Evolutionary conservation across 352 stramenopile species (phyloP).

Genomic region (Phytophthora vignae): DNA sequence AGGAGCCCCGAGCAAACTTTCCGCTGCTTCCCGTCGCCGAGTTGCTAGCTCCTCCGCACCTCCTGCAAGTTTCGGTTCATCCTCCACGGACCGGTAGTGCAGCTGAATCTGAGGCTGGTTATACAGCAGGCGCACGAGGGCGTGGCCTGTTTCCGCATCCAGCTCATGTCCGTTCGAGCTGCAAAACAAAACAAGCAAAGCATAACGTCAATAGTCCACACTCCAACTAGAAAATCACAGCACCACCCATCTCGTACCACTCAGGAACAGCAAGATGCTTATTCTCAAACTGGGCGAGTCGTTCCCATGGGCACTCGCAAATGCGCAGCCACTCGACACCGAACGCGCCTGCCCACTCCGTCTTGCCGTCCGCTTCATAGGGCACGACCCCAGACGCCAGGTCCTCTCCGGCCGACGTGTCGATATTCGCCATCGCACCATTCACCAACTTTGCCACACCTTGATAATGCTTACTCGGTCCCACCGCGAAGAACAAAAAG

Average conservation of each 20-base stretch:
- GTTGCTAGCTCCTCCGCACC: conserved; percentile 78
- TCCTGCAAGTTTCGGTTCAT: conserved; percentile 76
- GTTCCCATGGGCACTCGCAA: conserved; percentile 89
- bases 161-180: conserved; percentile 80
- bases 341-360: conserved; percentile 70
- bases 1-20: conserved; percentile 61
- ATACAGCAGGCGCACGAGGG: conserved; percentile 78
- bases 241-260: conserved; percentile 47
- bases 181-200: conserved; percentile 10
- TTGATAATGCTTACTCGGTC: conserved; percentile 83
- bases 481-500: conserved; percentile 82
- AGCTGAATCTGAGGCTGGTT: conserved; percentile 86
- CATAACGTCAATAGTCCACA: conserved; percentile 8
- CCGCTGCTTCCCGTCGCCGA: conserved; percentile 75
- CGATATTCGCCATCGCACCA: conserved; percentile 46
- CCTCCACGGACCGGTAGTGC: conserved; percentile 86
- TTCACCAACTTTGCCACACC: conserved; percentile 62
- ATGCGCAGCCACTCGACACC: conserved; percentile 87
- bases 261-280: conserved; percentile 66
- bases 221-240: neutral
- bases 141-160: conserved; percentile 70
- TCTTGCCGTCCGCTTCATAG: conserved; percentile 62
- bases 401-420: conserved; percentile 54
- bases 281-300: conserved; percentile 75
- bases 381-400: conserved; percentile 56